A percentile compares a stretch with the other conserved stretches of the same genome.
These are phyloP conservation scores for Scedosporium dehoogii DNA, from an alignment of 2,329 filamentous ascomycete genomes.

Conservation along the genomic window DNA sequence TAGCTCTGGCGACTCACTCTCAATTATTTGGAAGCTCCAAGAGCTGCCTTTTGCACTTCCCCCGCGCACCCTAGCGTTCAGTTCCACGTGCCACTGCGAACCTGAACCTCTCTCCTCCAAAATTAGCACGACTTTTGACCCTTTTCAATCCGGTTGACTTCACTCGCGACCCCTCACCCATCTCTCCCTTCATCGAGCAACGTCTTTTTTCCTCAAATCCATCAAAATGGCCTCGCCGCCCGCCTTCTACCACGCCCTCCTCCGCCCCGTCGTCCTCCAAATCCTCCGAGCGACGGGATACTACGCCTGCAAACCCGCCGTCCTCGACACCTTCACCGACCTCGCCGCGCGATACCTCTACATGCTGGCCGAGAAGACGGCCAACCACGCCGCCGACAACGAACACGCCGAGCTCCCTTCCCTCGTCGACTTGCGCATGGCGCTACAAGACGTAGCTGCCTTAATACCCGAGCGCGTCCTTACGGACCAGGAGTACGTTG, in stretches of 20 bases:
- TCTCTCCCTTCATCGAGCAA: neutral
- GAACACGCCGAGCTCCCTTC: constrained; percentile 41
- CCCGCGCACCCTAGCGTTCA: too few relatives aligned
- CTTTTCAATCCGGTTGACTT: neutral
- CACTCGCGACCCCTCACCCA: neutral
- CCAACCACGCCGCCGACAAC: constrained; percentile 60
- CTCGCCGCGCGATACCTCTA: constrained; percentile 73
- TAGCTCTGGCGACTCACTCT: too few relatives aligned
- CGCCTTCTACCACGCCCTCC: constrained; percentile 59
- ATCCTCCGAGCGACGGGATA: constrained; percentile 88
- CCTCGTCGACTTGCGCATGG: constrained; percentile 73
- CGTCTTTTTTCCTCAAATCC: neutral
- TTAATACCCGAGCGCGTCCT: constrained; percentile 58
- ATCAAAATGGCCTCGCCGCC: constrained; percentile 35
- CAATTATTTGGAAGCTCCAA: too few relatives aligned
- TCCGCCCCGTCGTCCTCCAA: constrained; percentile 80
- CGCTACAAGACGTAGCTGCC: constrained; percentile 70
- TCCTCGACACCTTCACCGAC: constrained; percentile 81
- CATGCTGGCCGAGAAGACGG: constrained; percentile 63
- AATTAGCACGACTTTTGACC: neutral
- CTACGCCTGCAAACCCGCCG: constrained; percentile 68
- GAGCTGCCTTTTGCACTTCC: too few relatives aligned
- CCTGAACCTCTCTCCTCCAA: too few relatives aligned
- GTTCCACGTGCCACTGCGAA: too few relatives aligned
- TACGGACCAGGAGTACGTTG: constrained; percentile 58